Evolutionary conservation across 352 stramenopile species (phyloP).

Genomic region (Globisporangium nodosum): DNA sequence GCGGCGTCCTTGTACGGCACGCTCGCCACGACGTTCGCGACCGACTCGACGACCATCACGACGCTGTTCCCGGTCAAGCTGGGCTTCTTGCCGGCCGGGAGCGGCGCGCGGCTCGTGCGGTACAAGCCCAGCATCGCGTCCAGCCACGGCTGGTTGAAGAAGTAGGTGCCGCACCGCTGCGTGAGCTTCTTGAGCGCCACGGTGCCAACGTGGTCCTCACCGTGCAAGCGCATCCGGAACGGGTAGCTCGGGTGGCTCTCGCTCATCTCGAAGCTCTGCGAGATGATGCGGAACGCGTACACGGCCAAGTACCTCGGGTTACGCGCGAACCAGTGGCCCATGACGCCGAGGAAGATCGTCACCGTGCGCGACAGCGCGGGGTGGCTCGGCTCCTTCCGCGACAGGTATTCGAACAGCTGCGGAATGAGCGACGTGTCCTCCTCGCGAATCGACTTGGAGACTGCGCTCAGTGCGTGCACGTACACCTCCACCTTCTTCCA

Average conservation of each 20-base stretch:
- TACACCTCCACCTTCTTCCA: conserved; percentile 79
- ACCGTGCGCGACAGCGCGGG: conserved; percentile 48
- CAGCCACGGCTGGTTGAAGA: conserved; percentile 69
- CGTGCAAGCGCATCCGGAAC: conserved; percentile 33
- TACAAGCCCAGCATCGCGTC: conserved; percentile 66
- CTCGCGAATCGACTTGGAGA: conserved; percentile 78
- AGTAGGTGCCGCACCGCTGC: conserved; percentile 47
- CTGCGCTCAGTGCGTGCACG: conserved; percentile 69
- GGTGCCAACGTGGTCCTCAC: conserved; percentile 62
- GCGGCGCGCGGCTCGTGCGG: conserved; percentile 25
- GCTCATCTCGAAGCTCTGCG: conserved; percentile 53
- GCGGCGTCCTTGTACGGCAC: conserved; percentile 66
- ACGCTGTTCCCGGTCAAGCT: conserved; percentile 39
- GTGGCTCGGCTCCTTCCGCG: conserved; percentile 56
- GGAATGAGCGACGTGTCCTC: conserved; percentile 72
- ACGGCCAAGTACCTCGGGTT: conserved; percentile 48
- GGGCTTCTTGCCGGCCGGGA: conserved; percentile 13
- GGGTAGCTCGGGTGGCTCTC: conserved; percentile 30
- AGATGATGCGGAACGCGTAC: conserved; percentile 68
- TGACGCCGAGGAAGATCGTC: conserved; percentile 69
- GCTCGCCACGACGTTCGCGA: conserved; percentile 55
- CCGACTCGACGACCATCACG: conserved; percentile 59
- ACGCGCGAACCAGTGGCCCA: conserved; percentile 67
- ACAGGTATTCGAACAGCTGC: conserved; percentile 68
- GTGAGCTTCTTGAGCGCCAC: conserved; percentile 69